Evolutionary conservation across 2,329 filamentous ascomycete species (phyloP), one percentile per base, ranked within the genome.

Genomic region (Aspergillus arachidicola): DNA sequence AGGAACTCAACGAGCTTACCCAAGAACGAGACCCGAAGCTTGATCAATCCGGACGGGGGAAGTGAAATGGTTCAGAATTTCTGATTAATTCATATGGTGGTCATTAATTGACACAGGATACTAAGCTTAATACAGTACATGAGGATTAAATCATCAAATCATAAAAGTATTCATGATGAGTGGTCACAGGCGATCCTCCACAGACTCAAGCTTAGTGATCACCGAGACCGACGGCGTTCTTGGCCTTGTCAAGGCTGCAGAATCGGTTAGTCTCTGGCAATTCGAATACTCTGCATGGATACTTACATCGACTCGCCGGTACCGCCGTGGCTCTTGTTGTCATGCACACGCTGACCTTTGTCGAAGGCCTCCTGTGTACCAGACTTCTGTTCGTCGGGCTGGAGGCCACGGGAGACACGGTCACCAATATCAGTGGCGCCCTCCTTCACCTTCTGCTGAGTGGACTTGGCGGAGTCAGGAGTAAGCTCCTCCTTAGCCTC

Each of bases 11-110:
- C 45, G 78, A 80, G 11, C 78, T 92, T 58, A 88, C 84, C 32
- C 82, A 83, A 66, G 83, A 84, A 68, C 85, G 93, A 59, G 92
- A 97, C 74, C 83, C 80, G 34, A 82, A 92, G 60, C 96, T 96
- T 73, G 92, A 94, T 73, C 85, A 84, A 2, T 75, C 95, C 54
- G 87, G 92, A 2, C 87, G 88, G 50, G 55, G 41, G 19, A 41
- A 38, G 36, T 62, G 45, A 67, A 41, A 23, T 36, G 14, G 23
- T 28, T 32, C 5, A 58, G 19, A 34, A n/a, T 28, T 56, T 51
- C 19, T 41, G 54, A 21, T 38, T 36, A 30, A 34, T 38, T 63
- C 21, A 41, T 59, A 59, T 66, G 53, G 48, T 14, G 6, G 38
- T 59, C 51, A 62, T 32, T 63, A 65, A 34, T 56, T 19, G 54